Conservation (phyloP, 352 stramenopile species). For the Pythium aquatile region DNA sequence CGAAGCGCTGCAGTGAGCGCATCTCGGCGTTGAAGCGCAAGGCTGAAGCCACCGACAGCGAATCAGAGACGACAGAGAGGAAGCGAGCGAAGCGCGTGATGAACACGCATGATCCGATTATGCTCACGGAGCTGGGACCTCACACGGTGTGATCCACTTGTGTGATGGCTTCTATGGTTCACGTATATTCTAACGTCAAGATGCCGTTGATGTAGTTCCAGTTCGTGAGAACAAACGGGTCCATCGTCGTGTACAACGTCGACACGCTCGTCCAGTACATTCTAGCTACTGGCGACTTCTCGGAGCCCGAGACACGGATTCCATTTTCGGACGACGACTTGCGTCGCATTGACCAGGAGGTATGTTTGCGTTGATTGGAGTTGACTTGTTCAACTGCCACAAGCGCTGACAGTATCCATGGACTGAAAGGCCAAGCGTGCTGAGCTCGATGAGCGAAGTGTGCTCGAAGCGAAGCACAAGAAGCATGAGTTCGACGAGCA, state of each 20-base stretch:
- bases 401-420: neutral
- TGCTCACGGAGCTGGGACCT: constrained; percentile 72
- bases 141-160: constrained; percentile 51
- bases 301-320: constrained; percentile 85
- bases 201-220: constrained; percentile 58
- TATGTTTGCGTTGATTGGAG: constrained; percentile 25
- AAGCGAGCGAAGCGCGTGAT: constrained; percentile 65
- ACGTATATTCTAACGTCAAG: constrained; percentile 16
- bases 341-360: constrained; percentile 65
- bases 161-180: constrained; percentile 14
- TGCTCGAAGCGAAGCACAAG: constrained; percentile 73
- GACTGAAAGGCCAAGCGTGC: constrained; percentile 51
- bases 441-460: constrained; percentile 61
- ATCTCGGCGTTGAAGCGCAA: constrained; percentile 65
- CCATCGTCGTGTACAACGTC: constrained; percentile 84
- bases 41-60: constrained; percentile 25
- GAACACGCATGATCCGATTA: constrained; percentile 87
- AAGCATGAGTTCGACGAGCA: constrained; percentile 76
- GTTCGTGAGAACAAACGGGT: constrained; percentile 80
- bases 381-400: neutral
- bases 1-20: constrained; percentile 55
- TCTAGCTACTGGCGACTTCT: constrained; percentile 85
- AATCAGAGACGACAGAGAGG: constrained; percentile 18
- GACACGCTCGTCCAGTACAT: constrained; percentile 88
- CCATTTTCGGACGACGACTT: constrained; percentile 84